Base-by-base conservation (phyloP, 371 early-diverging fungal genomes). In the Apophysomyces sp. region DNA sequence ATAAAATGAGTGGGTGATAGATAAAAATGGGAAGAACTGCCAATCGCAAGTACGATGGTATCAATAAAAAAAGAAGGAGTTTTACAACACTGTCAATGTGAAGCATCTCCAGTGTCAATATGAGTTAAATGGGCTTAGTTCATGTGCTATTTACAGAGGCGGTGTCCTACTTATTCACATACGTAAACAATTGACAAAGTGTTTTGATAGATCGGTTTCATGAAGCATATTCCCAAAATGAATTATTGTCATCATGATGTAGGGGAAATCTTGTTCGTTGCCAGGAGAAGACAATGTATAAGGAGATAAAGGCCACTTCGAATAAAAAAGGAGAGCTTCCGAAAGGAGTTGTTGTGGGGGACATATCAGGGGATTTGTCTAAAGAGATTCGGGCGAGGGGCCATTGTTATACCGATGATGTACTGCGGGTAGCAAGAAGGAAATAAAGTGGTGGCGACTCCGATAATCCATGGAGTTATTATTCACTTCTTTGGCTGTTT, bases 21-120 rank as follows among this genome's bases (percentile, higher is more conserved):
- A 44, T 44, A 44, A 44, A 44, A 44, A 44, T 44, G 49, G 41
- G 49, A 44, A 44, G 18, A n/a, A 21, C 49, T 16, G 16, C 44
- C 44, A 21, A 18, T 21, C 4, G 24, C 27, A 16, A 5, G 16
- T n/a, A 41, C 49, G 27, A 21, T 44, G 49, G 49, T 11, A 44
- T n/a, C 21, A 21, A 44, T 44, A 41, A 41, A 44, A 44, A 44
- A 44, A 44, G 49, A 44, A 44, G 49, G 49, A 21, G 49, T 44
- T 21, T 44, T 4, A 24, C 49, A 44, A 44, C 49, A 44, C 24
- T 44, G 49, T 44, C 49, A 44, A 44, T 21, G 24, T 8, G 49
- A 44, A 21, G 24, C 24, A 44, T 44, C 21, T 9, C 21, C 49
- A 44, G 18, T 44, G 49, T 44, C 49, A 44, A 44, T 8, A 44